These are phyloP conservation scores for Aspergillus chevalieri DNA, from an alignment of 2,329 filamentous ascomycete genomes.

Conservation along the genomic window DNA sequence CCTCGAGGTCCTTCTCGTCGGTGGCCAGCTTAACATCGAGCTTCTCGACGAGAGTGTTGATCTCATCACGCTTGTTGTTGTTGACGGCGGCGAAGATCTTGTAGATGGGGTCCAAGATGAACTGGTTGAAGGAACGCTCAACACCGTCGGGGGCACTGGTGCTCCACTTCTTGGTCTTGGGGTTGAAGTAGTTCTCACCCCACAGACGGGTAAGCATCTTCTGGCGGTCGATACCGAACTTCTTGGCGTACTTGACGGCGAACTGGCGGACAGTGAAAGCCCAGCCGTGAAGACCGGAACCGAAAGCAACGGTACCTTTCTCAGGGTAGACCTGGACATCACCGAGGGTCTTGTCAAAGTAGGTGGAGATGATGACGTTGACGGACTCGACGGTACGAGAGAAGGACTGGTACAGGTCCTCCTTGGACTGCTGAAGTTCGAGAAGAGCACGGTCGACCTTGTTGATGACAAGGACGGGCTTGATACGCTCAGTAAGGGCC, in stretches of 20 bases:
- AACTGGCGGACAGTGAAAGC: constrained; percentile 99
- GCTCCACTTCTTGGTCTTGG: constrained; percentile 99
- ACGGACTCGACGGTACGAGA: constrained; percentile 99
- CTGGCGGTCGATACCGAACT: constrained; percentile 98
- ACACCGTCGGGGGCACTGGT: constrained; percentile 69
- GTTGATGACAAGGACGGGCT: constrained; percentile 99
- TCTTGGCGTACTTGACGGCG: constrained; percentile 93
- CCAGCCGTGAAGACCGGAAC: constrained; percentile 99
- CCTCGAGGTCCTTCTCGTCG: constrained; percentile 89
- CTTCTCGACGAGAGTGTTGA: constrained; percentile 76
- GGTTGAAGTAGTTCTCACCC: constrained; percentile 99
- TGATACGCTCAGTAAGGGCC: constrained; percentile 99
- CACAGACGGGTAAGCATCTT: constrained; percentile 99
- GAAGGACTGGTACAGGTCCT: constrained; percentile 99
- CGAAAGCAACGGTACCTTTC: constrained; percentile 96
- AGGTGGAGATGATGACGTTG: constrained; percentile 99
- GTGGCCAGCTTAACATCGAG: constrained; percentile 82
- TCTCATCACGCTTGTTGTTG: constrained; percentile 98
- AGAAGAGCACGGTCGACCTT: constrained; percentile 99
- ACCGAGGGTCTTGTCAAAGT: constrained; percentile 93
- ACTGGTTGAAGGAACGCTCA: constrained; percentile 99
- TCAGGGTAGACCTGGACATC: constrained; percentile 98
- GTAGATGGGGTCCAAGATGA: constrained; percentile 99
- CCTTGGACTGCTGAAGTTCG: constrained; percentile 96
- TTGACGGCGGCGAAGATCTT: constrained; percentile 94